Conservation (phyloP, 2,329 filamentous ascomycete species). For the Talaromyces marneffei region DNA sequence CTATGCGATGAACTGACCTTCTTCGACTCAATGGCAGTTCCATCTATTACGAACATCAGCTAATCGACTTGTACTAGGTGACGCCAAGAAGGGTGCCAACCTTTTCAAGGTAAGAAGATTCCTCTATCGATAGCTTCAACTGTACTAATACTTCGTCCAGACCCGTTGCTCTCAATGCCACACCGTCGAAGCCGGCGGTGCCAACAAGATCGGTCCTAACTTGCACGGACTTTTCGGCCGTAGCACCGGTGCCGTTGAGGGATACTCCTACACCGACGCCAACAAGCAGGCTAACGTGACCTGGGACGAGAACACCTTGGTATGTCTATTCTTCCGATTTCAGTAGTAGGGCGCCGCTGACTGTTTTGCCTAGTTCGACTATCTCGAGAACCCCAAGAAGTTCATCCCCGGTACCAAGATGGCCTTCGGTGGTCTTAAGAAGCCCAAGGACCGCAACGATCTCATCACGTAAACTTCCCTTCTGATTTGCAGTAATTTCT, state of each 20-base stretch:
- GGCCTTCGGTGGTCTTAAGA: conserved; percentile 99
- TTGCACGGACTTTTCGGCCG: conserved; percentile 97
- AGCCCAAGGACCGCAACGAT: conserved; percentile 98
- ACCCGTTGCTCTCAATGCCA: conserved; percentile 98
- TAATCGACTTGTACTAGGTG: conserved; percentile 55
- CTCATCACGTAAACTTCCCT: conserved; percentile 72
- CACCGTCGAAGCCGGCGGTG: conserved; percentile 81
- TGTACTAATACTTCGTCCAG: conserved; percentile 28
- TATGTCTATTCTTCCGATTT: conserved; percentile 41
- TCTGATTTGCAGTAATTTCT: neutral
- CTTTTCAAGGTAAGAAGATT: conserved; percentile 72
- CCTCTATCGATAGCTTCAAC: neutral
- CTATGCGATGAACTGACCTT: conserved; percentile 13
- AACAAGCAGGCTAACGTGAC: conserved; percentile 95
- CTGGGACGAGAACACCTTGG: conserved; percentile 81
- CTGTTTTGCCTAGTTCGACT: conserved; percentile 62
- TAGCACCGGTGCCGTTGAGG: conserved; percentile 83
- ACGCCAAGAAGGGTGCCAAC: conserved; percentile 92
- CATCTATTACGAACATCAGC: conserved; percentile 18
- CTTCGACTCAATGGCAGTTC: neutral
- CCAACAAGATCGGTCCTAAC: conserved; percentile 97
- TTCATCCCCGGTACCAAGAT: conserved; percentile 99
- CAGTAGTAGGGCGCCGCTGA: conserved; percentile 14
- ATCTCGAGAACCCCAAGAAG: conserved; percentile 99
- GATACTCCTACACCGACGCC: conserved; percentile 97